Conservation (phyloP, 1,284 basidiomycete species). For the Rugosomyces carneus region DNA sequence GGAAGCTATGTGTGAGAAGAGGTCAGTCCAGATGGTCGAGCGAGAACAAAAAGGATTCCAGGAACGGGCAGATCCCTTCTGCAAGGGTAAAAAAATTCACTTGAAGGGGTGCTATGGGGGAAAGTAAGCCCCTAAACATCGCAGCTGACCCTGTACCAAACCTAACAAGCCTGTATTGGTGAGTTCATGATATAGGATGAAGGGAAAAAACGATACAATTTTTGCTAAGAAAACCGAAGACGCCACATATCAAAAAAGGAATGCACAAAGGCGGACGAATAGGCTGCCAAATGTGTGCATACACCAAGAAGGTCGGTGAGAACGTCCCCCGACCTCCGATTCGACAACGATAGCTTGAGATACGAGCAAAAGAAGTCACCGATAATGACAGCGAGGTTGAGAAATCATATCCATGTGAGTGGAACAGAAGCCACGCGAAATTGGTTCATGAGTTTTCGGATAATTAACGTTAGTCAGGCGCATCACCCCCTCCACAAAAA, state of each 20-base stretch:
- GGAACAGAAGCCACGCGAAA: not conserved
- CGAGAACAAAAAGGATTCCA: conserved; percentile 9
- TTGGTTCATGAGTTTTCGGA: not conserved
- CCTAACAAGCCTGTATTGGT: not conserved
- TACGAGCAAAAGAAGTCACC: not conserved
- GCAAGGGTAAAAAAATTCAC: not conserved
- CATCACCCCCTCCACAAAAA: not conserved
- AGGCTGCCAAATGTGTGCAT: not conserved
- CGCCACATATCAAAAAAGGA: conserved; percentile 12
- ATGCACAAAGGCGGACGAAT: conserved; percentile 3
- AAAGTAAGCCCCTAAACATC: not conserved
- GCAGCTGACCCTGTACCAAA: conserved; percentile 4
- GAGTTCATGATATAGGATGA: conserved; percentile 1
- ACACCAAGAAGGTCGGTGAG: conserved; percentile 2
- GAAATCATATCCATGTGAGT: not conserved
- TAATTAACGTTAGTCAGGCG: not conserved
- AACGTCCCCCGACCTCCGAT: not conserved
- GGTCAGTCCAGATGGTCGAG: not conserved
- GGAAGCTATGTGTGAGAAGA: conserved; percentile 4
- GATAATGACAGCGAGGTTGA: not conserved
- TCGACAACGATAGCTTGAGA: not conserved
- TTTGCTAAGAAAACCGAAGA: conserved; percentile 2
- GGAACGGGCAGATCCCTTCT: not conserved
- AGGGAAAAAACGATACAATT: not conserved
- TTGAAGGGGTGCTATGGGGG: not conserved